Evolutionary conservation across 768 basidiomycete genomes (phyloP), one percentile per base, ranked within the genome.

Genomic region (Pisolithus tinctorius): DNA sequence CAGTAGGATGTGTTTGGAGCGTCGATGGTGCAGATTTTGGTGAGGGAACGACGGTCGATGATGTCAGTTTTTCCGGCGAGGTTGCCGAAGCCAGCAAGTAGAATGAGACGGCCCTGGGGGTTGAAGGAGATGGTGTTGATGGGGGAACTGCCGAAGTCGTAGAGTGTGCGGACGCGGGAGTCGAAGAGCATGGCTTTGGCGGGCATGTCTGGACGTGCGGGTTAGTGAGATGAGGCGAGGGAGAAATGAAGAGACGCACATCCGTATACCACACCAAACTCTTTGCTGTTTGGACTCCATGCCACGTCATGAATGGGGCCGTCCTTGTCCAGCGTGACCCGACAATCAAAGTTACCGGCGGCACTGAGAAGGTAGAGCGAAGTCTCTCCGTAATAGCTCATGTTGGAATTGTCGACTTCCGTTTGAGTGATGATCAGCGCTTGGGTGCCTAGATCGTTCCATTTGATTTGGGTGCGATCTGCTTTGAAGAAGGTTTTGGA

Each of bases 311-410:
- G 93, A 55, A 99, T 92, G 0, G 93, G 93, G 1, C 96, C 96
- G 55, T 98, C 95, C 73, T 96, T 97, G 71, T 96, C 93, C 59
- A 90, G 72, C 1, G 77, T 72, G 26, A 98, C 88, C 27, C 92
- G 78, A 63, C 90, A 92, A 64, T 97, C 94, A 60, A 93, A 97
- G 59, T 92, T 89, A 14, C 95, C 94, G 8, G 91, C 86, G 16
- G 93, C 83, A 56, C 86, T 93, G 55, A 98, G 80, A 13, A 97
- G 78, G 70, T 95, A 97, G 62, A 99, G 73, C 48, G 91, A 90
- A 2, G 94, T 96, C 74, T 98, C 95, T 49, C 96, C 96, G 58
- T 98, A 99, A 68, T 99, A 99, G 61, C 86, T 93, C 79, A 90
- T 96, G 69, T 95, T 95, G 43, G 90, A 86, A 65, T 90, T 91